A percentile compares a stretch with the other conserved stretches of the same genome.
Evolutionary conservation across 352 stramenopile genomes (phyloP).

Genomic region (Phytophthora europaea): DNA sequence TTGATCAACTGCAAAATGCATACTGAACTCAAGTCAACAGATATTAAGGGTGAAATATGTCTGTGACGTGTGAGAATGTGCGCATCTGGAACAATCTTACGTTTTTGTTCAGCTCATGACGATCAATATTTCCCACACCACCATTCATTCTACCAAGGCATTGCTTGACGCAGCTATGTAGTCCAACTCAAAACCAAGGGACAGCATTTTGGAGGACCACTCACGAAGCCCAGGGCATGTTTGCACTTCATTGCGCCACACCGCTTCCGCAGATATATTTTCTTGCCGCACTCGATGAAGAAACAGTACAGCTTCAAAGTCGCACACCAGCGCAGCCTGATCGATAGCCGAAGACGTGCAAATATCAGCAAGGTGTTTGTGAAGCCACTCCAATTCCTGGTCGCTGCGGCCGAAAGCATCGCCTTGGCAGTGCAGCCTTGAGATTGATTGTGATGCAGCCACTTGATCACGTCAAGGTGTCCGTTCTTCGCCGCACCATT

Average conservation of each 20-base stretch:
- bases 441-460: background rate
- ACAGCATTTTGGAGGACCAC: background rate
- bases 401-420: background rate
- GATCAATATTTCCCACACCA: too few species aligned
- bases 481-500: background rate
- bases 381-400: background rate
- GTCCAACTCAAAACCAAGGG: too few species aligned
- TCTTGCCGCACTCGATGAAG: background rate
- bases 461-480: background rate
- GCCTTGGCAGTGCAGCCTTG: background rate
- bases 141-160: too few species aligned
- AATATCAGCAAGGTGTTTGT: background rate
- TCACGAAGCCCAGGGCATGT: background rate
- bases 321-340: background rate
- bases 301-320: background rate
- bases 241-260: background rate
- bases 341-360: background rate
- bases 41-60: too few species aligned
- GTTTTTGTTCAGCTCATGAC: too few species aligned
- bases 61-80: too few species aligned
- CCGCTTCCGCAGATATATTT: background rate
- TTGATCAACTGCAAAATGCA: too few species aligned
- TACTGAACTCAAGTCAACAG: too few species aligned
- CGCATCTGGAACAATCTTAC: too few species aligned
- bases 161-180: too few species aligned